These are phyloP conservation scores for Trichocomaceae sp. DNA, from an alignment of 2,329 filamentous ascomycete species.

Conservation along the genomic window DNA sequence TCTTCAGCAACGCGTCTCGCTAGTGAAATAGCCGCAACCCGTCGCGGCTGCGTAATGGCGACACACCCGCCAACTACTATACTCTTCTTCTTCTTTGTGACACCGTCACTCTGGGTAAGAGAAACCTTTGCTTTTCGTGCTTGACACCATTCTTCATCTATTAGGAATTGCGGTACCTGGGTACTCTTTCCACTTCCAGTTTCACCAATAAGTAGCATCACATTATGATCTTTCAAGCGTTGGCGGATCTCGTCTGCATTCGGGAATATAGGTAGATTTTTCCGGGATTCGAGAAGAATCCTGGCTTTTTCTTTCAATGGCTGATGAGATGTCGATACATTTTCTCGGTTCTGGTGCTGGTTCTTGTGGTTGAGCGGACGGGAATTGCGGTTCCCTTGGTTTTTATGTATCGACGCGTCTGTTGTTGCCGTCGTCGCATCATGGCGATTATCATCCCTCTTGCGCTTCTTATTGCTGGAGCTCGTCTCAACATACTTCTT, in stretches of 20 bases:
- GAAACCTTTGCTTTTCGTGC: constrained; percentile 49
- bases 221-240: constrained; percentile 58
- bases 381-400: not conserved
- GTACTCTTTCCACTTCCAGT: constrained; percentile 97
- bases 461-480: constrained; percentile 26
- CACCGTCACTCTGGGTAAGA: constrained; percentile 19
- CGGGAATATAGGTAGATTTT: constrained; percentile 72
- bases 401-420: not conserved
- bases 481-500: not conserved
- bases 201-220: constrained; percentile 83
- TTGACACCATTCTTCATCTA: constrained; percentile 71
- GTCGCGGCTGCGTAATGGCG: constrained; percentile 86
- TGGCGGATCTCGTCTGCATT: constrained; percentile 63
- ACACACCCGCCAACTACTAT: constrained; percentile 67
- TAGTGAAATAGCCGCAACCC: constrained; percentile 87
- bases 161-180: constrained; percentile 86
- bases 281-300: constrained; percentile 47
- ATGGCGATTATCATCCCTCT: constrained; percentile 23
- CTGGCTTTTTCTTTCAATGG: constrained; percentile 42
- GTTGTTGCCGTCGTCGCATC: not conserved
- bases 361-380: constrained; percentile 2
- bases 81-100: constrained; percentile 28
- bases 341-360: not conserved
- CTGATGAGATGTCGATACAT: constrained; percentile 5
- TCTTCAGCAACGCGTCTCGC: constrained; percentile 84